phyloP scores from a whole-genome alignment of 1,284 basidiomycete species.

The Marasmius tenuissimus region DNA sequence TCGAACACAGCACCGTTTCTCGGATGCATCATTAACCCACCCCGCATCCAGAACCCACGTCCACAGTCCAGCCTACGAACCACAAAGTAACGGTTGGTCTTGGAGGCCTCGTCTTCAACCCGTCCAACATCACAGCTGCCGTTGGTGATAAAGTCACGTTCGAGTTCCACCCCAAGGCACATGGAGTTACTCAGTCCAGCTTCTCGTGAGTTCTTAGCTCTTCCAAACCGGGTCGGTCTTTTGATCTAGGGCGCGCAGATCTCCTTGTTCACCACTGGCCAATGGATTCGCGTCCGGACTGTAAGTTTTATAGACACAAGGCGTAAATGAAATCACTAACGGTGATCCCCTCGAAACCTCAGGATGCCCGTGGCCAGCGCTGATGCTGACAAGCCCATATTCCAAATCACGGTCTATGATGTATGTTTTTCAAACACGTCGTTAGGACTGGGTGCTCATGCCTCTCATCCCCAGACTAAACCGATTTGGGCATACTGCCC shows the following conservation, averaged over 20 bases:
- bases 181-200: conserved; percentile 62
- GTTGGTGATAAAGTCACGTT: conserved; percentile 44
- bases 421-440: conserved; percentile 27
- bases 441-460: background rate
- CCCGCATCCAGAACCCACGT: conserved; percentile 29
- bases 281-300: conserved; percentile 54
- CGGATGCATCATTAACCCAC: conserved; percentile 24
- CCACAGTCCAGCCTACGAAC: conserved; percentile 29
- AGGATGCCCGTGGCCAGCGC: conserved; percentile 27
- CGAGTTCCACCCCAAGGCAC: conserved; percentile 38
- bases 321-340: background rate
- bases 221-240: background rate
- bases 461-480: conserved; percentile 28
- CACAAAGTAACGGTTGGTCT: conserved; percentile 43
- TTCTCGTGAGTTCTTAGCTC: conserved; percentile 33
- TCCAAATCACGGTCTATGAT: conserved; percentile 54
- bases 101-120: conserved; percentile 36
- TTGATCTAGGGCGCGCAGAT: background rate
- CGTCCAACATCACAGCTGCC: conserved; percentile 43
- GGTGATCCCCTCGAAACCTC: background rate
- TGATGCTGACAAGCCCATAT: conserved; percentile 45
- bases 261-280: conserved; percentile 7
- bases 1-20: conserved; percentile 34
- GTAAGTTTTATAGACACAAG: conserved; percentile 25
- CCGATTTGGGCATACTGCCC: conserved; percentile 53